These are phyloP conservation scores for Nyssa sinensis DNA, from an alignment of 148 eudicot genomes.

Conservation along the genomic window DNA sequence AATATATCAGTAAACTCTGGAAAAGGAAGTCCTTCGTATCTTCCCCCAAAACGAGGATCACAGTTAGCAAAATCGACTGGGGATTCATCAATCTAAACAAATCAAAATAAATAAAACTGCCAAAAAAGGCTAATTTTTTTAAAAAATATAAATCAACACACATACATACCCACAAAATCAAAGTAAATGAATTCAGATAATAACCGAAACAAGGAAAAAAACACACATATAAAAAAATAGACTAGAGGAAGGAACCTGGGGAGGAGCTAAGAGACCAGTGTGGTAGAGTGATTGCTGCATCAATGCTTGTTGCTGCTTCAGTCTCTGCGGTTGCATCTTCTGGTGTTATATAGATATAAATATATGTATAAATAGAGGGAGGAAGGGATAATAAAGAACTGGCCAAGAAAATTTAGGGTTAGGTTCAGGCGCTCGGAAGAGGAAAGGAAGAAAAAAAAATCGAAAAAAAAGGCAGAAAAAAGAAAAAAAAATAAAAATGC, in stretches of 20 bases:
- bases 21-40: no score
- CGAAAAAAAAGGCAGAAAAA: not conserved
- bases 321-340: constrained; percentile 33
- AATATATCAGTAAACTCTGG: no score
- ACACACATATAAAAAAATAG: not conserved
- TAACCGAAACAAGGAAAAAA: not conserved
- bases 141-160: no score
- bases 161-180: not conserved
- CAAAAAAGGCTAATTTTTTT: not conserved
- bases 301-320: constrained; percentile 75
- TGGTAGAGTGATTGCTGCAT: constrained; percentile 91
- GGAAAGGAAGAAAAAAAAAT: not conserved
- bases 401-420: not conserved
- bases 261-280: constrained; percentile 74
- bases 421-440: not conserved
- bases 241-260: constrained; percentile 44
- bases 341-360: no score
- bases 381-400: not conserved
- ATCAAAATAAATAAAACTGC: no score
- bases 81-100: no score
- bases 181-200: not conserved
- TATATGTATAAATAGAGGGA: not conserved
- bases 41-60: no score
- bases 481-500: constrained; percentile 11
- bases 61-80: no score